phyloP scores from a whole-genome alignment of 805 yeast species.

The Starmerella gropengiesseri region DNA sequence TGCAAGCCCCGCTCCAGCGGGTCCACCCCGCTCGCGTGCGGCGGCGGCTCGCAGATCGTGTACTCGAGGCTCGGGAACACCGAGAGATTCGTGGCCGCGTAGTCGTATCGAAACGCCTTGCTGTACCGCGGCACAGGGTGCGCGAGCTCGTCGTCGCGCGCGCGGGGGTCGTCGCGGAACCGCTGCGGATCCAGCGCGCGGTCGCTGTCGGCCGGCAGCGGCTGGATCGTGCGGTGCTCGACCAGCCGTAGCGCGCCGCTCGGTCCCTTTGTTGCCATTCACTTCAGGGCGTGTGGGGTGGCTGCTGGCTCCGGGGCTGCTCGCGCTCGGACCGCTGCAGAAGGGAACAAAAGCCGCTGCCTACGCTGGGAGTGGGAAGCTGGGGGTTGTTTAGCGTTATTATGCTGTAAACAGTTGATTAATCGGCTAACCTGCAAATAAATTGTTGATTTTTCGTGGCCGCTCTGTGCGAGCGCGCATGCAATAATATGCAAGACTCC shows the following conservation, averaged over 20 bases:
- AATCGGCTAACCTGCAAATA: no score
- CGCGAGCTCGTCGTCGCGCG: not conserved
- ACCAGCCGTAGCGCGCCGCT: slow-evolving; percentile 10
- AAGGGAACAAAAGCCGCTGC: no score
- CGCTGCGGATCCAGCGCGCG: slow-evolving; percentile 6
- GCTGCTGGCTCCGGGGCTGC: no score
- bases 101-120: slow-evolving; percentile 15
- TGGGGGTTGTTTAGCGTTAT: no score
- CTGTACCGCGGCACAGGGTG: slow-evolving; percentile 15
- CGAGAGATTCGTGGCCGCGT: slow-evolving; percentile 12
- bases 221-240: slow-evolving; percentile 13
- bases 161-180: slow-evolving; percentile 2
- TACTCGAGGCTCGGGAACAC: slow-evolving; percentile 17
- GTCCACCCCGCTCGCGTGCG: slow-evolving; percentile 15
- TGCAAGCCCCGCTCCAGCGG: slow-evolving; percentile 14
- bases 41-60: slow-evolving; percentile 15
- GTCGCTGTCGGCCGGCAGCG: slow-evolving; percentile 3
- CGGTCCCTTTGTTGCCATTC: no score
- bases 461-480: no score
- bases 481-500: no score
- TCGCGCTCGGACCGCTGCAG: no score
- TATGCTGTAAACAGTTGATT: no score
- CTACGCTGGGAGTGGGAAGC: no score
- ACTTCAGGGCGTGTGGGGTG: no score
- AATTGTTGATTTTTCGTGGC: no score